Evolutionary conservation across 495 filamentous ascomycete species (phyloP).

Genomic region (Diplogelasinospora grovesii): DNA sequence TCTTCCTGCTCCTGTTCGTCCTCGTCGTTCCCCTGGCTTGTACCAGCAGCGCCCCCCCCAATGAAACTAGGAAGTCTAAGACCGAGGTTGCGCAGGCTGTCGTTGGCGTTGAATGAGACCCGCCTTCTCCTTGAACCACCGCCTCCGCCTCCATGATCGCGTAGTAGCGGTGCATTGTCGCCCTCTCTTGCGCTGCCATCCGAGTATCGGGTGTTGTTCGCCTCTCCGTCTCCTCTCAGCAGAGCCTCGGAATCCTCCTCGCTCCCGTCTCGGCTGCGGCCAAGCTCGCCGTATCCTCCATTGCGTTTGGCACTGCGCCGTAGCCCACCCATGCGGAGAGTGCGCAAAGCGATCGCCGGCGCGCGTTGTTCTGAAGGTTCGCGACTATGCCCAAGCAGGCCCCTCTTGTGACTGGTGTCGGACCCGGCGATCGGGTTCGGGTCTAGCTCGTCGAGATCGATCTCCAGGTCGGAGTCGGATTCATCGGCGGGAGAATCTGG

Average conservation of each 20-base stretch:
- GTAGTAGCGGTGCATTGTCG: constrained; percentile 63
- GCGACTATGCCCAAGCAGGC: constrained; percentile 34
- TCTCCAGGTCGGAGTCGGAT: constrained; percentile 62
- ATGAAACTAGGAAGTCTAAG: constrained; percentile 49
- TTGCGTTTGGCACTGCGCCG: constrained; percentile 42
- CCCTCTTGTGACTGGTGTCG: constrained; percentile 12
- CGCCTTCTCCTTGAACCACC: constrained; percentile 18
- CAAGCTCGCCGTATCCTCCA: constrained; percentile 55
- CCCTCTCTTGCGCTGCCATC: constrained; percentile 43
- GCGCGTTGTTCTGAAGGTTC: constrained; percentile 36
- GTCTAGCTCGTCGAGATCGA: constrained; percentile 68
- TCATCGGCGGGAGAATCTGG: constrained; percentile 47
- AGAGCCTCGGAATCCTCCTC: constrained; percentile 52
- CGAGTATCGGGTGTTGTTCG: constrained; percentile 44
- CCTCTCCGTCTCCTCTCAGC: constrained; percentile 49
- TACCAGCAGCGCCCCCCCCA: constrained; percentile 24
- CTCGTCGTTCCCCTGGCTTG: constrained; percentile 27
- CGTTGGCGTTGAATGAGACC: constrained; percentile 28
- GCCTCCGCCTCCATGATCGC: constrained; percentile 21
- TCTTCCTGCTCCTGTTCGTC: constrained; percentile 36
- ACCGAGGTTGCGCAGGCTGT: constrained; percentile 29
- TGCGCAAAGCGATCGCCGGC: constrained; percentile 62
- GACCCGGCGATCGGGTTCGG: constrained; percentile 36
- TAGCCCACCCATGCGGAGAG: constrained; percentile 57
- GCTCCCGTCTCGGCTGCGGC: constrained; percentile 44